These are phyloP conservation scores for Annulohypoxylon maeteangense DNA, from an alignment of 495 filamentous ascomycete genomes.

Conservation along the genomic window DNA sequence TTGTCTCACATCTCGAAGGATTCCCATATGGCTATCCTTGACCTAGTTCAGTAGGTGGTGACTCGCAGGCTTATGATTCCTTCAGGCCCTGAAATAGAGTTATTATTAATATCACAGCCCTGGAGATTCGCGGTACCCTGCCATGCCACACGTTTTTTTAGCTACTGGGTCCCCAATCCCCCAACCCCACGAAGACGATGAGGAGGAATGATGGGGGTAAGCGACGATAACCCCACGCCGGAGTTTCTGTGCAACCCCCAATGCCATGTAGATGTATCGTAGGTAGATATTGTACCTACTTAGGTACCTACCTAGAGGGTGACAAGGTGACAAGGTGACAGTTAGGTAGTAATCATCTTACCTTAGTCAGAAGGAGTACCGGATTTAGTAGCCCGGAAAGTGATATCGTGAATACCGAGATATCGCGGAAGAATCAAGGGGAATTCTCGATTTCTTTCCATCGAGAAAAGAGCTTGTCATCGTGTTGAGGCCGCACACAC, in stretches of 20 bases:
- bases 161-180: conserved; percentile 19
- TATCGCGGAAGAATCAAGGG: conserved; percentile 2
- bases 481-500: background rate
- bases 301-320: no score
- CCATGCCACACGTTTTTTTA: conserved; percentile 28
- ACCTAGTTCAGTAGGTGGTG: conserved; percentile 31
- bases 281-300: no score
- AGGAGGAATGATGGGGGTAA: conserved; percentile 9
- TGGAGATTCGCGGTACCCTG: background rate
- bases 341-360: conserved; percentile 17
- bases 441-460: conserved; percentile 14
- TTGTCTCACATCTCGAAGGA: conserved; percentile 26
- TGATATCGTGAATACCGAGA: conserved; percentile 19
- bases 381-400: conserved; percentile 19
- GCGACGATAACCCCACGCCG: conserved; percentile 22
- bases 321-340: no score
- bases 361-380: conserved; percentile 22
- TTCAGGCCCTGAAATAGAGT: conserved; percentile 25
- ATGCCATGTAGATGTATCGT: no score
- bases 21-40: conserved; percentile 21
- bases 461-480: conserved; percentile 3
- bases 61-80: conserved; percentile 26
- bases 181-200: conserved; percentile 17
- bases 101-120: conserved; percentile 11
- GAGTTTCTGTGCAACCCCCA: conserved; percentile 32